These are phyloP conservation scores for Hanseniaspora guilliermondii DNA, from an alignment of 805 yeast genomes.

Conservation along the genomic window DNA sequence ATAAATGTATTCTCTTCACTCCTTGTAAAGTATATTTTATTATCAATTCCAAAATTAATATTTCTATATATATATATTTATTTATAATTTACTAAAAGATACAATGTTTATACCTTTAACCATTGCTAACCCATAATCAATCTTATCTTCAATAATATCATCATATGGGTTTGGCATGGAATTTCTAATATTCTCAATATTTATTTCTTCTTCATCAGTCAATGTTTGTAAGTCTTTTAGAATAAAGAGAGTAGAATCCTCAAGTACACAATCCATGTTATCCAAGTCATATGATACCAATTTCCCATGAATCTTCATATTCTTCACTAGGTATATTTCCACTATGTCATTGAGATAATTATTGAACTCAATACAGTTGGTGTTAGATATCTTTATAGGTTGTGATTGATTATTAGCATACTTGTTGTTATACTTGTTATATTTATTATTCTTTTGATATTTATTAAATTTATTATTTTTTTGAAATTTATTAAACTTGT, in stretches of 20 bases:
- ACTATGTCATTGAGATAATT: constrained; percentile 62
- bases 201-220: constrained; percentile 21
- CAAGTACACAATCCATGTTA: constrained; percentile 65
- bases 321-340: constrained; percentile 72
- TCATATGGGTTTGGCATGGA: constrained; percentile 59
- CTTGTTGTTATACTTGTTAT: constrained; percentile 16
- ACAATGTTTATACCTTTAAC: constrained; percentile 74
- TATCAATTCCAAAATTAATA: too few species aligned
- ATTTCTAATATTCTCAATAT: constrained; percentile 64
- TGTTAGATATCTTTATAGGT: constrained; percentile 62
- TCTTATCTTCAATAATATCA: constrained; percentile 17
- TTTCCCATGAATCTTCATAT: constrained; percentile 68
- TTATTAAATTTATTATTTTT: constrained; percentile 12
- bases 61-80: not conserved
- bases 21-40: too few species aligned
- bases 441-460: constrained; percentile 1
- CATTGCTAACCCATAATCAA: constrained; percentile 33
- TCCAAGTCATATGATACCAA: constrained; percentile 69
- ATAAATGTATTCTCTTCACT: too few species aligned
- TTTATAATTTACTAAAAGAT: constrained; percentile 18
- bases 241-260: constrained; percentile 50
- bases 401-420: constrained; percentile 20
- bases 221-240: constrained; percentile 1
- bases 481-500: too few species aligned
- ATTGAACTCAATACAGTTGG: constrained; percentile 71